Base-by-base conservation (phyloP, 306 rosid species). In the Trifolium pratense region DNA sequence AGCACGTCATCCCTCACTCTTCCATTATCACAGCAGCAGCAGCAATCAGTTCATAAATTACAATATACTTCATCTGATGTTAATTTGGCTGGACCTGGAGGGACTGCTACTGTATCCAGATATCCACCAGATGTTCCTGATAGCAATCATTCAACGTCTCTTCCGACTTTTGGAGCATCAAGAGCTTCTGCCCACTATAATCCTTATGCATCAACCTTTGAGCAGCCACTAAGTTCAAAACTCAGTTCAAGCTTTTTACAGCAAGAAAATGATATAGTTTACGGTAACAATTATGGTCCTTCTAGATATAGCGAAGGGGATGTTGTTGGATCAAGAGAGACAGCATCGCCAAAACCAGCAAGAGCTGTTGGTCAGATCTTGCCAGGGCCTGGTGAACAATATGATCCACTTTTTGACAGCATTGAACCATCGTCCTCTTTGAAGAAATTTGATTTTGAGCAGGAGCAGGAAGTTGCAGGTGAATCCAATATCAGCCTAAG, bases 361-460 rank as follows among this genome's bases (percentile, higher is more conserved):
- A 79, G 82, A 89, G 81, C 75, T 73, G 78, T 59, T 76, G 88
- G 79, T 74, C 87, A 80, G 80, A 68, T 46, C 51, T 77, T 86
- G 73, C 85, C 80, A 13, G 84, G 84, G 76, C 59, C 90, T n/a
- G 87, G 78, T 57, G 89, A 87, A 49, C 97, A 91, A 82, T 91
- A 91, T 88, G 95, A 91, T 84, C 99, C 99, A 69, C 89, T 94
- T 42, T 83, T 88, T 82, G 98, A 91, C 81, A 85, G 96, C 86
- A 84, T 91, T 55, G 97, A 94, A 70, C 92, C 90, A 75, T 80
- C 93, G 18, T 78, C 91, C 29, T 78, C 83, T 64, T 80, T 58
- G 49, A 84, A 66, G 80, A 89, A 84, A 80, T 45, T 40, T 68
- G 81, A 75, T 79, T 81, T 52, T 73, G 81, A 83, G 84, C 87